Percentiles rank a stretch among this genome's conserved stretches.
Conservation (phyloP, 805 yeast species). For the Wickerhamiella dianesei region DNA sequence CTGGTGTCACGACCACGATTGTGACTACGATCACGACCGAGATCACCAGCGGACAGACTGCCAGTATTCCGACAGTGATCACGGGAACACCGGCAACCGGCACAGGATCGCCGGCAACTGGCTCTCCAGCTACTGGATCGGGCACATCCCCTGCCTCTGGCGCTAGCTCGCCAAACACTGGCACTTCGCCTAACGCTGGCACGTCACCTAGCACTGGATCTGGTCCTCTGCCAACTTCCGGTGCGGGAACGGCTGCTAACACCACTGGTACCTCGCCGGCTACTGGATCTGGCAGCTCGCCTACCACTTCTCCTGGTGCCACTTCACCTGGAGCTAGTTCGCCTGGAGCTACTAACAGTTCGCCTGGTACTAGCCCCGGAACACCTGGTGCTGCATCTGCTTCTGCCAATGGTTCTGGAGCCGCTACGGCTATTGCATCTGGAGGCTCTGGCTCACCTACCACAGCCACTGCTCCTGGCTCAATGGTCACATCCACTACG, state of each 20-base stretch:
- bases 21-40: constrained; percentile 8
- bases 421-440: constrained; percentile 1
- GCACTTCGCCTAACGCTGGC: neutral
- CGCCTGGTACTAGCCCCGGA: neutral
- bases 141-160: neutral
- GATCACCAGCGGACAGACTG: neutral
- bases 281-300: neutral
- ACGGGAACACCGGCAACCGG: neutral
- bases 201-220: neutral
- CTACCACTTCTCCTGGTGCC: constrained; percentile 3
- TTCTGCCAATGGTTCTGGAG: constrained; percentile 6
- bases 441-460: neutral
- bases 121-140: neutral
- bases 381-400: neutral
- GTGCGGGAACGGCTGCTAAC: too few species aligned
- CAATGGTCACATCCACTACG: neutral
- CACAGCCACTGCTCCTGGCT: neutral
- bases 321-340: constrained; percentile 1
- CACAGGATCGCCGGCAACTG: neutral
- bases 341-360: neutral
- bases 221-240: constrained; percentile 3
- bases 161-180: neutral
- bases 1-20: constrained; percentile 9
- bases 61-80: neutral
- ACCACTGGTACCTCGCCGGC: neutral